A percentile compares a stretch with the other conserved stretches of the same genome.
These are phyloP conservation scores for Trichoderma sp. DNA, from an alignment of 2,329 filamentous ascomycete species.

Conservation along the genomic window DNA sequence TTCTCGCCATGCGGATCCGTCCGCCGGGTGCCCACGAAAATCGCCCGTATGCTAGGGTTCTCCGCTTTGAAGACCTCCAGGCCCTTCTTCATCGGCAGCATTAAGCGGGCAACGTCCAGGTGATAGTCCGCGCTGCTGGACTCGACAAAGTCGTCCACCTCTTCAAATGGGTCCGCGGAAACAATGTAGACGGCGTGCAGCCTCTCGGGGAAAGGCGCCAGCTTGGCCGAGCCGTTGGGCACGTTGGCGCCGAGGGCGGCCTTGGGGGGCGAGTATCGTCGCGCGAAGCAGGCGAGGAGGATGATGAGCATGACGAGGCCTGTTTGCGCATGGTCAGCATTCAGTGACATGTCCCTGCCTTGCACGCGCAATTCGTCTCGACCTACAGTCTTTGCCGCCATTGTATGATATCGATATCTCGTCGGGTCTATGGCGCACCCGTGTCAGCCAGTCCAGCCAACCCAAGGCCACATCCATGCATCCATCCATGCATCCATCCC, in stretches of 20 bases:
- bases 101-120: constrained; percentile 71
- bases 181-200: constrained; percentile 88
- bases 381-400: constrained; percentile 84
- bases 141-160: constrained; percentile 82
- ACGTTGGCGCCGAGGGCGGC: constrained; percentile 26
- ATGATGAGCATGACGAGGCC: constrained; percentile 79
- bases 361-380: not conserved
- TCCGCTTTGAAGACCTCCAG: constrained; percentile 74
- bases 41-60: constrained; percentile 59
- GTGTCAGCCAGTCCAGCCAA: not conserved
- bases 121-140: constrained; percentile 65
- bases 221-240: not conserved
- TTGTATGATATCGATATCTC: constrained; percentile 93
- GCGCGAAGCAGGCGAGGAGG: constrained; percentile 65
- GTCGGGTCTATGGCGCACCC: constrained; percentile 53
- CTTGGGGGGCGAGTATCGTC: constrained; percentile 29
- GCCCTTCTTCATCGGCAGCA: constrained; percentile 74
- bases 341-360: not conserved
- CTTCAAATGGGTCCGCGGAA: constrained; percentile 74
- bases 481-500: not conserved
- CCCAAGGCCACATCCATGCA: not conserved
- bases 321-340: not conserved
- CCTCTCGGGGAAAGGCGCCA: constrained; percentile 37
- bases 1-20: constrained; percentile 86
- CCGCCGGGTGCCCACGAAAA: constrained; percentile 64